Conservation (phyloP, 495 filamentous ascomycete species). For the Daldinia grandis region DNA sequence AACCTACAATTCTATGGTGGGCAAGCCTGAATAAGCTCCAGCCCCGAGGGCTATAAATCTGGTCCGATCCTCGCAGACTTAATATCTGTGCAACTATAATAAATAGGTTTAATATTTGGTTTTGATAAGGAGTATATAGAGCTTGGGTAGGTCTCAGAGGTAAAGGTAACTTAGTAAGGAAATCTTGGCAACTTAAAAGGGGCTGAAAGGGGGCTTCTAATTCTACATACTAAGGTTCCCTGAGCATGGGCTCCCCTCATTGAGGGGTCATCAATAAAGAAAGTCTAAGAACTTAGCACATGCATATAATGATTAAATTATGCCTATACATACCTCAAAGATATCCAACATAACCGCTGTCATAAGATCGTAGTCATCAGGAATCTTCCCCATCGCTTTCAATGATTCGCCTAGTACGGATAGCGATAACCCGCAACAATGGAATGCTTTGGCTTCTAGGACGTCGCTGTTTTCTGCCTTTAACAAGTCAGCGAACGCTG, state of each 20-base stretch:
- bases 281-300: slow-evolving; percentile 33
- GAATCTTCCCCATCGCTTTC: slow-evolving; percentile 22
- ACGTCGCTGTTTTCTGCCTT: slow-evolving; percentile 30
- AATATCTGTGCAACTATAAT: slow-evolving; percentile 46
- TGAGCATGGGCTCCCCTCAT: slow-evolving; percentile 44
- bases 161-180: background rate
- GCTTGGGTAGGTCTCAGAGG: background rate
- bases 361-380: slow-evolving; percentile 51
- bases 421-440: slow-evolving; percentile 48
- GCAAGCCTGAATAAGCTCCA: slow-evolving; percentile 48
- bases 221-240: slow-evolving; percentile 35
- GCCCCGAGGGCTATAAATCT: slow-evolving; percentile 42
- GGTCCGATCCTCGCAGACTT: slow-evolving; percentile 42
- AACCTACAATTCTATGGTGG: slow-evolving; percentile 46
- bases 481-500: slow-evolving; percentile 44
- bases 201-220: background rate
- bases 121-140: background rate
- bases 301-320: background rate
- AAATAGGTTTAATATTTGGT: background rate
- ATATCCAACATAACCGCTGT: slow-evolving; percentile 49
- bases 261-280: slow-evolving; percentile 30
- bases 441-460: slow-evolving; percentile 37
- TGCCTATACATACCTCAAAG: slow-evolving; percentile 42
- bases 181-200: background rate
- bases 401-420: slow-evolving; percentile 43